Percentiles rank a stretch among this genome's conserved stretches.
Evolutionary conservation across 768 basidiomycete species (phyloP).

Genomic region (Panellus pusillus): DNA sequence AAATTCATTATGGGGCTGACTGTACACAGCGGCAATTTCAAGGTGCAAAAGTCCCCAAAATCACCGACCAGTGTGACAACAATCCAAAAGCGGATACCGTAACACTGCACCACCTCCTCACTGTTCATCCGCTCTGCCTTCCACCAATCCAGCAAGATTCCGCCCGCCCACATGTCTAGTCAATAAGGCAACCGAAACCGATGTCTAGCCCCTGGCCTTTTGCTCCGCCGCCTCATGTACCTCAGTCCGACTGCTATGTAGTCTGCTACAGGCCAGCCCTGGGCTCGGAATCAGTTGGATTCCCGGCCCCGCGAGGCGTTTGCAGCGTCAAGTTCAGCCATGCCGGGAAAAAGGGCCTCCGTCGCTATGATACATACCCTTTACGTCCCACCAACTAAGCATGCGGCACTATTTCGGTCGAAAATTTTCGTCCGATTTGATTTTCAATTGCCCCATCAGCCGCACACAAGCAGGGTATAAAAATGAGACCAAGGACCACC

Average conservation of each 20-base stretch:
- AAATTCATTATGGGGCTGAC: not conserved
- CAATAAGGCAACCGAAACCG: not conserved
- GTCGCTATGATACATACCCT: slow-evolving; percentile 7
- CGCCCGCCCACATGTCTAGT: not conserved
- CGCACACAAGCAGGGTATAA: slow-evolving; percentile 14
- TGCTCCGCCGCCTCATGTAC: not conserved
- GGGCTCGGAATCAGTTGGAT: not conserved
- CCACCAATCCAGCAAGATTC: not conserved
- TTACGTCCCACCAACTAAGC: not conserved
- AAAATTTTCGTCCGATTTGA: slow-evolving; percentile 5
- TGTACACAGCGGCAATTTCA: too few species aligned
- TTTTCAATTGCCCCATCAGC: slow-evolving; percentile 5
- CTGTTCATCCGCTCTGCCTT: too few species aligned
- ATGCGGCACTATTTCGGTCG: not conserved
- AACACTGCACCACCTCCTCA: too few species aligned
- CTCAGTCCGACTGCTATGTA: slow-evolving; percentile 1
- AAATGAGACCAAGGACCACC: slow-evolving; percentile 21
- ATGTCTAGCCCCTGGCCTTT: not conserved
- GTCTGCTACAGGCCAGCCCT: not conserved
- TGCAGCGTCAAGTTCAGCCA: not conserved
- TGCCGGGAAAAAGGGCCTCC: not conserved
- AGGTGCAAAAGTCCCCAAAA: too few species aligned
- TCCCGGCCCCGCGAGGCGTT: not conserved
- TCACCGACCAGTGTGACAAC: too few species aligned
- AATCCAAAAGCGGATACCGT: too few species aligned